A percentile compares a stretch with the other conserved stretches of the same genome.
Evolutionary conservation across 2,329 filamentous ascomycete species (phyloP).

Genomic region (Claviceps maximensis): DNA sequence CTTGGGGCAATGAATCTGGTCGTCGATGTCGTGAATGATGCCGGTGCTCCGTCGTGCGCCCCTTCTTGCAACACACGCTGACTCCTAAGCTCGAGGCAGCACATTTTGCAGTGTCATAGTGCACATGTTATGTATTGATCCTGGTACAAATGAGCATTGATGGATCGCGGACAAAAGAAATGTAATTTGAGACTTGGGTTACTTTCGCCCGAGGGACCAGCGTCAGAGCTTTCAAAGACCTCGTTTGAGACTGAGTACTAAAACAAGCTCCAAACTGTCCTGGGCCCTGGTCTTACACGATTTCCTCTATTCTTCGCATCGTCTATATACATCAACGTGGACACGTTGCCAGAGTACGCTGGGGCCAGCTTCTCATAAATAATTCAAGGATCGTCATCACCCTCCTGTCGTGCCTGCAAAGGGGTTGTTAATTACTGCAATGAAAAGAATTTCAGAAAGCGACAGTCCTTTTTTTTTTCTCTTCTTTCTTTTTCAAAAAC

Average conservation of each 20-base stretch:
- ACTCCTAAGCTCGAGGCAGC: not conserved
- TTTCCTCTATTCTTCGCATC: slow-evolving; percentile 4
- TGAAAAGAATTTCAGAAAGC: not conserved
- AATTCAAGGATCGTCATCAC: slow-evolving; percentile 39
- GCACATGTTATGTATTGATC: not conserved
- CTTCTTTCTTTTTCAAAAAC: not conserved
- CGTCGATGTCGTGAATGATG: not conserved
- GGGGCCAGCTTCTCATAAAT: slow-evolving; percentile 1
- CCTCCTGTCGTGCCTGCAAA: slow-evolving; percentile 38
- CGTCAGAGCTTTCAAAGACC: not conserved
- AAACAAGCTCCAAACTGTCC: not conserved
- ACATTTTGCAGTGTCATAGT: not conserved
- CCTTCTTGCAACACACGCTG: not conserved
- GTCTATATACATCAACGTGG: slow-evolving; percentile 24
- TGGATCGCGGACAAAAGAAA: not conserved
- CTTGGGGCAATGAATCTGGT: not conserved
- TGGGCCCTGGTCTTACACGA: not conserved
- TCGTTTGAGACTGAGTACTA: not conserved
- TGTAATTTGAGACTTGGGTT: not conserved
- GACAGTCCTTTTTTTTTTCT: too few species aligned
- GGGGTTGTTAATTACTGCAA: not conserved
- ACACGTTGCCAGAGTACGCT: not conserved
- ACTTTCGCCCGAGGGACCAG: not conserved
- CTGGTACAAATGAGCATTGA: not conserved
- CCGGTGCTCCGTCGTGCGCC: not conserved